Percentiles rank a stretch among this genome's conserved stretches.
phyloP scores from a whole-genome alignment of 495 filamentous ascomycete genomes.

The Penicillium herquei region DNA sequence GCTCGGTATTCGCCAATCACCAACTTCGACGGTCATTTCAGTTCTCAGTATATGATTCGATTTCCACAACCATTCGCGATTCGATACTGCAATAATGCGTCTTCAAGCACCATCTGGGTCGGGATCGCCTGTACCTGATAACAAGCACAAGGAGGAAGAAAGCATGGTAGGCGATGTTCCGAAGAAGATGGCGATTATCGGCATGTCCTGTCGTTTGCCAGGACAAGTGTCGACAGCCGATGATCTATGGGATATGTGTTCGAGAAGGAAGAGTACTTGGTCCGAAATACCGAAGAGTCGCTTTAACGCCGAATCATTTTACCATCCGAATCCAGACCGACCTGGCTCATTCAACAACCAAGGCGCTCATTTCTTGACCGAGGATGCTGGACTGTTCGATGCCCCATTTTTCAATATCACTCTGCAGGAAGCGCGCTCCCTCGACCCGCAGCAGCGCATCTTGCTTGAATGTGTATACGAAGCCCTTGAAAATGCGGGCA shows the following conservation, averaged over 20 bases:
- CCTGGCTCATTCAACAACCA: constrained; percentile 27
- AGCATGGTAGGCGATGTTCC: constrained; percentile 10
- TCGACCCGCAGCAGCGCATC: constrained; percentile 52
- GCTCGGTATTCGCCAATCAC: background rate
- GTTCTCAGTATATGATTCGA: constrained; percentile 14
- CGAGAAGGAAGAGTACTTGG: constrained; percentile 28
- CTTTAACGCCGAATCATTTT: constrained; percentile 47
- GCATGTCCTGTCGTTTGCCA: constrained; percentile 48
- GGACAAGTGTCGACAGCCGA: constrained; percentile 52
- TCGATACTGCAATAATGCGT: constrained; percentile 13
- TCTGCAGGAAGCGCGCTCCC: constrained; percentile 39
- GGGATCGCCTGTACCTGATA: constrained; percentile 12
- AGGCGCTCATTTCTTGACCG: constrained; percentile 42
- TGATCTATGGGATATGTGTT: constrained; percentile 55
- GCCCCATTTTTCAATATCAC: constrained; percentile 51
- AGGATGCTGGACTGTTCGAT: constrained; percentile 56
- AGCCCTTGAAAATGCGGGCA: constrained; percentile 47
- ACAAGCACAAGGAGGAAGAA: background rate
- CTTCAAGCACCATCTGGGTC: constrained; percentile 20
- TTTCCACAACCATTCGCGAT: constrained; percentile 6
- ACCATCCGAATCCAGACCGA: constrained; percentile 34
- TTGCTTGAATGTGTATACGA: constrained; percentile 46
- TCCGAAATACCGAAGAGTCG: constrained; percentile 25
- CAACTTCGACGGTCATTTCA: constrained; percentile 1
- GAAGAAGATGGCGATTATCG: constrained; percentile 45